Base-by-base conservation (phyloP, 192 early-diverging fungal species). In the Powellomyces hirtus region DNA sequence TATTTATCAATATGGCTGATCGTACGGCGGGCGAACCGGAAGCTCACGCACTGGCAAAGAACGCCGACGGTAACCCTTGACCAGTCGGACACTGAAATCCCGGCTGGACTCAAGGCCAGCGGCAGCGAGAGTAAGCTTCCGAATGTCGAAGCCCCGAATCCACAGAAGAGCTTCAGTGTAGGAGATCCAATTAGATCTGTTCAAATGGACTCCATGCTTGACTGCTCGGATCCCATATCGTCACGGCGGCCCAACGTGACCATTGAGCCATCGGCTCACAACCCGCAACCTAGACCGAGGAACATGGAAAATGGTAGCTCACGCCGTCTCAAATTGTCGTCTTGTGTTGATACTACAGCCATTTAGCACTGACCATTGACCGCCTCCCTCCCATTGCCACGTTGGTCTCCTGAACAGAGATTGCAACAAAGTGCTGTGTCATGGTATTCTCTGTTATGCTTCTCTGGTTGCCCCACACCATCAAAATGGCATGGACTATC, bases 1-100 rank as follows among this genome's bases (percentile, higher is more conserved):
- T 57, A 66, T 31, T 14, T 37, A 27, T 27, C 33, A 11, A 66
- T 66, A 50, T 66, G 50, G 52, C 24, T 66, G 0, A 4, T 24
- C 5, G 64, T 66, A 14, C 52, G 30, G 16, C 59, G 37, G 11
- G 29, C 18, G 10, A 42, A 8, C 8, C 8, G 40, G 40, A 42
- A 42, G 10, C 10, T 42, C 40, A 18, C 40, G 40, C 40, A 42
- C 40, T n/a, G n/a, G n/a, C 40, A 11, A 42, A 42, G 18, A 11
- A 18, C 40, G 40, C 10, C 8, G 40, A 42, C 40, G 40, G 10
- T 42, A 11, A 8, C 8, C 40, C 10, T 18, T 42, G 40, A 18
- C 10, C 8, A 8, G 40, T 11, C 40, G 40, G 18, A 18, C 18
- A 42, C 18, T 11, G 18, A 42, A 42, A 18, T 18, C 18, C 8